These are phyloP conservation scores for Penicilliopsis zonata DNA, from an alignment of 495 filamentous ascomycete genomes.

Conservation along the genomic window DNA sequence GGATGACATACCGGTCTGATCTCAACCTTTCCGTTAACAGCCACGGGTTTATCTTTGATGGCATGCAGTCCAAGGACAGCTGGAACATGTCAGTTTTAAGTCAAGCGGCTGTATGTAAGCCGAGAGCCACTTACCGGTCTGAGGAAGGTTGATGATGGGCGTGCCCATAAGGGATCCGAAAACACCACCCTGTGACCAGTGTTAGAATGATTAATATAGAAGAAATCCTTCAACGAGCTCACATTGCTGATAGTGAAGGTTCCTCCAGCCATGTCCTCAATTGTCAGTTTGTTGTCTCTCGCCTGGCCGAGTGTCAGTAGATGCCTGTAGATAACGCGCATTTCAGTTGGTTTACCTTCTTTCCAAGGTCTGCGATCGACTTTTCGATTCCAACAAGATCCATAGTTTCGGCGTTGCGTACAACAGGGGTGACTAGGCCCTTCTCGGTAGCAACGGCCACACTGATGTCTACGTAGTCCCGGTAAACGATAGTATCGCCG, in stretches of 20 bases:
- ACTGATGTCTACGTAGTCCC: conserved; percentile 96
- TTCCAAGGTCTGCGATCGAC: conserved; percentile 83
- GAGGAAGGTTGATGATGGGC: conserved; percentile 97
- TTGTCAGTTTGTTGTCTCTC: conserved; percentile 90
- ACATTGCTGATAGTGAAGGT: conserved; percentile 98
- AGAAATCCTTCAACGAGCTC: conserved; percentile 8
- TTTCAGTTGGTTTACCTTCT: too few species aligned
- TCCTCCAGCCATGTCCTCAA: conserved; percentile 98
- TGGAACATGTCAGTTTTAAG: conserved; percentile 13
- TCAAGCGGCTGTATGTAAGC: neutral
- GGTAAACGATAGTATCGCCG: conserved; percentile 95
- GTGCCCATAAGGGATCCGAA: conserved; percentile 88
- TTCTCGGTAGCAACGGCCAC: conserved; percentile 97
- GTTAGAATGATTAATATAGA: conserved; percentile 10
- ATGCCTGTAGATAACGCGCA: neutral
- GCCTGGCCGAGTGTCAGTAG: conserved; percentile 39
- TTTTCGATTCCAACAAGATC: conserved; percentile 85
- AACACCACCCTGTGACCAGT: conserved; percentile 43
- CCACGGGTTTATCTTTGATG: conserved; percentile 90
- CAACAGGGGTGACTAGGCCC: conserved; percentile 91
- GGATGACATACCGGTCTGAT: conserved; percentile 60
- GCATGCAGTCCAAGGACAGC: conserved; percentile 95
- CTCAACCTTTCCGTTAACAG: conserved; percentile 82
- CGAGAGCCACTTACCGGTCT: conserved; percentile 46
- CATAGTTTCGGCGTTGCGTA: conserved; percentile 81